These are phyloP conservation scores for Fusarium veterinarium DNA, from an alignment of 2,329 filamentous ascomycete species.

Conservation along the genomic window DNA sequence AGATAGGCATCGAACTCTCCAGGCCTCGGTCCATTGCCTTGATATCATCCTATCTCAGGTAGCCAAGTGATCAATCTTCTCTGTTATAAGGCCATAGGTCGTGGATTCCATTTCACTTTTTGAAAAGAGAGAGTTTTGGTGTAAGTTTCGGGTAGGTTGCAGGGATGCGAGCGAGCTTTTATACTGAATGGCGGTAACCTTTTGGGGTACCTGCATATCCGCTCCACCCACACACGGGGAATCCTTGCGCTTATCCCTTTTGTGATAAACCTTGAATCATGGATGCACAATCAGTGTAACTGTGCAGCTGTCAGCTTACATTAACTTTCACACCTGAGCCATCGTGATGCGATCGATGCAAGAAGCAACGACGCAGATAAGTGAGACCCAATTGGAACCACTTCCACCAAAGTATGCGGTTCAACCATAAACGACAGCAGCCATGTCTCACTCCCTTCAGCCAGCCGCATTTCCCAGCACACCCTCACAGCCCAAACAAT, in stretches of 20 bases:
- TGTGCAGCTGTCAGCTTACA: not conserved
- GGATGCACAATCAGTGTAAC: not conserved
- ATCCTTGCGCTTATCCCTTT: not conserved
- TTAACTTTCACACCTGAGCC: no score
- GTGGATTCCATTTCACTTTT: no score
- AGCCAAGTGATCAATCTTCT: no score
- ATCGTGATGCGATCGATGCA: not conserved
- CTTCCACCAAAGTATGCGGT: not conserved
- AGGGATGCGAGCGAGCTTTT: not conserved
- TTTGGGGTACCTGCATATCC: slow-evolving; percentile 32
- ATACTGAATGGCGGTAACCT: slow-evolving; percentile 11
- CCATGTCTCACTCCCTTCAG: slow-evolving; percentile 7
- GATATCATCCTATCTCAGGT: not conserved
- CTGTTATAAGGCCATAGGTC: no score
- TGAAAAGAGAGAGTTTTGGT: not conserved
- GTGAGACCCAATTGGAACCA: not conserved
- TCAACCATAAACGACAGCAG: not conserved
- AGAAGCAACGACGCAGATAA: not conserved
- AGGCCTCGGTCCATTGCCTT: not conserved
- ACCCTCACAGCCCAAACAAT: not conserved
- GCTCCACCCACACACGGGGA: slow-evolving; percentile 9
- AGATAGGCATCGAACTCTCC: no score
- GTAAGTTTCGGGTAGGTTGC: not conserved
- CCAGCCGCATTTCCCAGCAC: not conserved
- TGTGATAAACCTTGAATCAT: slow-evolving; percentile 4